Evolutionary conservation across 177 flowering plant species (phyloP).

Genomic region (Tripterygium wilfordii): DNA sequence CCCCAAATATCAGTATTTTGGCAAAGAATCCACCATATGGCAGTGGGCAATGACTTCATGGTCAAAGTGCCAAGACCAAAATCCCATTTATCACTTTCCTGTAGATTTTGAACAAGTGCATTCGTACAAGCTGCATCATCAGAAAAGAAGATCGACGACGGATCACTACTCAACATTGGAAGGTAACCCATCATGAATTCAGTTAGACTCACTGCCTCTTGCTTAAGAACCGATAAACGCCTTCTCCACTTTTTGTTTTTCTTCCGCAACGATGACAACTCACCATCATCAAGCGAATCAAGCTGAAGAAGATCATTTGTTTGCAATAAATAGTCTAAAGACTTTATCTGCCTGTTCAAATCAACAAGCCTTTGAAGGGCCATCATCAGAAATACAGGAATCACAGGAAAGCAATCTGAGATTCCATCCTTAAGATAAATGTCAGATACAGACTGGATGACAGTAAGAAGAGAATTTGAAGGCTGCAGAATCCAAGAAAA

Average conservation of each 20-base stretch:
- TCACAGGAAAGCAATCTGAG: constrained; percentile 33
- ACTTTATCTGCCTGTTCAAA: constrained; percentile 60
- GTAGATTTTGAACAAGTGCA: constrained; percentile 3
- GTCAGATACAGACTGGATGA: constrained; percentile 38
- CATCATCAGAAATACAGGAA: constrained; percentile 56
- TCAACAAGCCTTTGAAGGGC: constrained; percentile 82
- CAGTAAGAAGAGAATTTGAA: constrained; percentile 46
- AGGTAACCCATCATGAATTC: constrained; percentile 39
- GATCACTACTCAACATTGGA: constrained; percentile 19
- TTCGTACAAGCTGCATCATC: constrained; percentile 12
- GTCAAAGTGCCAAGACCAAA: constrained; percentile 39
- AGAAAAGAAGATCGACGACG: constrained; percentile 4
- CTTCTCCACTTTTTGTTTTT: constrained; percentile 31
- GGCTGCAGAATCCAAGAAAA: constrained; percentile 71
- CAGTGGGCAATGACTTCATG: constrained; percentile 42
- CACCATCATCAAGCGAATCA: constrained; percentile 29
- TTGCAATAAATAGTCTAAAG: constrained; percentile 48
- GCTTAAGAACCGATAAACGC: constrained; percentile 22
- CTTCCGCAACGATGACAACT: constrained; percentile 17
- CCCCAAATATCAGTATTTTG: constrained; percentile 79
- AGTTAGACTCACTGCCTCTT: constrained; percentile 64
- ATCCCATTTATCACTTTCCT: constrained; percentile 40
- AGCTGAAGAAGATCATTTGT: constrained; percentile 15
- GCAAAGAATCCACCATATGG: constrained; percentile 81
- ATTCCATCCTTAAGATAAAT: constrained; percentile 25